Percentiles rank a stretch among this genome's conserved stretches.
Conservation (phyloP, 164 flowering plant genomes). For the Nymphaea colorata region DNA sequence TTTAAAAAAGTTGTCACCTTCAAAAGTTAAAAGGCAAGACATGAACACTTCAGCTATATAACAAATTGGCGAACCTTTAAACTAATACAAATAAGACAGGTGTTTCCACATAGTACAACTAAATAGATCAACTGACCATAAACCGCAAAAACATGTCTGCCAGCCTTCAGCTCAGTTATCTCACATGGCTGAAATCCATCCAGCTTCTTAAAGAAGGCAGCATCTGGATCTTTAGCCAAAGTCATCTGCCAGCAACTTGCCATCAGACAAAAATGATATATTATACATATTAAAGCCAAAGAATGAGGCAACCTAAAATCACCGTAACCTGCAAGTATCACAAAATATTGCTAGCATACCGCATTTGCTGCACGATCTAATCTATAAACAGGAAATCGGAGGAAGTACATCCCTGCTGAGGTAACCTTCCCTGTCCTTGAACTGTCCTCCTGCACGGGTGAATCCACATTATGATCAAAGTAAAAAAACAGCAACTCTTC, state of each 20-base stretch:
- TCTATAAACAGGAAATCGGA: constrained; percentile 85
- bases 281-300: no score
- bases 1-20: constrained; percentile 95
- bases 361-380: constrained; percentile 58
- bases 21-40: constrained; percentile 2
- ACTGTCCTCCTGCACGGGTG: constrained; percentile 65
- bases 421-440: constrained; percentile 79
- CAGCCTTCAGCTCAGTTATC: constrained; percentile 80
- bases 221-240: constrained; percentile 80
- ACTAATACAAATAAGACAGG: neutral
- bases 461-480: neutral
- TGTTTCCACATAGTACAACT: neutral
- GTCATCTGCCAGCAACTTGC: constrained; percentile 30
- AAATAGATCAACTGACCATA: constrained; percentile 51
- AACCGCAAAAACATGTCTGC: constrained; percentile 90
- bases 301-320: no score
- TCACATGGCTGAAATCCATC: constrained; percentile 98
- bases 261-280: neutral
- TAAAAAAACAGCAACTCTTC: neutral
- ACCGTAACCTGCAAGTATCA: neutral
- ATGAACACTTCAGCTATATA: neutral
- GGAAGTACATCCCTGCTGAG: constrained; percentile 96
- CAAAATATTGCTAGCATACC: constrained; percentile 18
- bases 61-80: neutral
- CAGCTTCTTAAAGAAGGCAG: constrained; percentile 82